Evolutionary conservation across 2,329 filamentous ascomycete species (phyloP).

Genomic region (Didymella sp.): DNA sequence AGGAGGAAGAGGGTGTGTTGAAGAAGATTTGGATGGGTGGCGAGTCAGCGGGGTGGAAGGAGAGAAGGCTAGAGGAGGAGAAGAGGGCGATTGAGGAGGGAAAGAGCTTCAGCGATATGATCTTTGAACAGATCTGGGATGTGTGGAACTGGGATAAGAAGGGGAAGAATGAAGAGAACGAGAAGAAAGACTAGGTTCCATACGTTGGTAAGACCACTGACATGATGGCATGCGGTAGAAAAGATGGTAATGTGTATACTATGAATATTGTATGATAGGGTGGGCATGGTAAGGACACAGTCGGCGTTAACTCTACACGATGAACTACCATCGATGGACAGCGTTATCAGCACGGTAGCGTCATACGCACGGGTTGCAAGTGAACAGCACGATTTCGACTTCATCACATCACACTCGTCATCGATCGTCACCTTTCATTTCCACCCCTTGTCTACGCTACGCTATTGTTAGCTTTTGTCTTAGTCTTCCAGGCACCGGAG

Average conservation of each 20-base stretch:
- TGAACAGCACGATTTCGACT: neutral
- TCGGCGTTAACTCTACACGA: neutral
- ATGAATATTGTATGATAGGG: slow-evolving; percentile 15
- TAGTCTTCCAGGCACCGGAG: neutral
- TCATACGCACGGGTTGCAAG: neutral
- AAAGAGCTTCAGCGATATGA: slow-evolving; percentile 53
- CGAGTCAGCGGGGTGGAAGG: slow-evolving; percentile 55
- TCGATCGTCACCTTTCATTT: neutral
- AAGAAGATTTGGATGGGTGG: slow-evolving; percentile 51
- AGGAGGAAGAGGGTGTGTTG: slow-evolving; percentile 34
- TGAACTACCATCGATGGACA: neutral
- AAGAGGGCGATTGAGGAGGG: slow-evolving; percentile 50
- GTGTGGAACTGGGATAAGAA: slow-evolving; percentile 56
- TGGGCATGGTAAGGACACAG: neutral
- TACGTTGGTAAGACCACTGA: neutral
- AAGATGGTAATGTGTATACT: slow-evolving; percentile 10
- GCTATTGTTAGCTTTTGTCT: slow-evolving; percentile 6
- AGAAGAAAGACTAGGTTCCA: slow-evolving; percentile 32
- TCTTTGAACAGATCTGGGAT: slow-evolving; percentile 57
- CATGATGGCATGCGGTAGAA: neutral
- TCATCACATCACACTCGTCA: too few species aligned
- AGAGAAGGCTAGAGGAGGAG: slow-evolving; percentile 54
- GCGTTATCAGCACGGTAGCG: neutral
- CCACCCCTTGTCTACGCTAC: neutral
- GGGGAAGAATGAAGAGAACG: slow-evolving; percentile 32